phyloP scores from a whole-genome alignment of 169 alveolate genomes.

The Babesia bovis region DNA sequence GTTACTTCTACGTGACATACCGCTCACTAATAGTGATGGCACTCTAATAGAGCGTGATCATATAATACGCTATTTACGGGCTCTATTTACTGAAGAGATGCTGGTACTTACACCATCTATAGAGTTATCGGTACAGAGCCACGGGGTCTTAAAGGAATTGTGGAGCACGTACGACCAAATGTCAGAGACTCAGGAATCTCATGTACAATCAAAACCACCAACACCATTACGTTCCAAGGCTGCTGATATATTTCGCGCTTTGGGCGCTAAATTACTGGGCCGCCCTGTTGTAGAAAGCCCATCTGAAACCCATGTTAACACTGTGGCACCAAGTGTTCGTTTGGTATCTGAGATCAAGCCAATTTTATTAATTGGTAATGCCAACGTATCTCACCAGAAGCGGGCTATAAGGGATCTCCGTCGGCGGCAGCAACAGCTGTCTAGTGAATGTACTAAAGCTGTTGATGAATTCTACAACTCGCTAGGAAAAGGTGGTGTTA shows the following conservation, averaged over 20 bases:
- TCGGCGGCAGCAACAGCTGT: constrained; percentile 1
- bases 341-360: constrained; percentile 36
- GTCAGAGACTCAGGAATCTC: neutral
- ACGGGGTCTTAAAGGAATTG: constrained; percentile 31
- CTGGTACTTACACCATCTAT: constrained; percentile 39
- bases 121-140: constrained; percentile 56
- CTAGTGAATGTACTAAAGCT: constrained; percentile 7
- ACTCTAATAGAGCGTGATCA: neutral
- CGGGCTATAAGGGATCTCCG: constrained; percentile 26
- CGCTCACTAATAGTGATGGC: neutral
- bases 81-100: constrained; percentile 27
- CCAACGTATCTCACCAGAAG: constrained; percentile 45
- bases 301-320: neutral
- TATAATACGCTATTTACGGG: neutral
- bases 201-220: neutral
- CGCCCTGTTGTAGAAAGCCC: neutral
- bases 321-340: neutral
- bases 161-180: constrained; percentile 7
- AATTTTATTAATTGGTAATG: constrained; percentile 45
- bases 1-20: neutral
- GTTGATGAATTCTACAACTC: constrained; percentile 4
- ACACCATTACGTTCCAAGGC: neutral
- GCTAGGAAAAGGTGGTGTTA: neutral
- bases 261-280: constrained; percentile 32
- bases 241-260: constrained; percentile 1